Conservation (phyloP, 306 rosid genomes). For the Argentina anserina region DNA sequence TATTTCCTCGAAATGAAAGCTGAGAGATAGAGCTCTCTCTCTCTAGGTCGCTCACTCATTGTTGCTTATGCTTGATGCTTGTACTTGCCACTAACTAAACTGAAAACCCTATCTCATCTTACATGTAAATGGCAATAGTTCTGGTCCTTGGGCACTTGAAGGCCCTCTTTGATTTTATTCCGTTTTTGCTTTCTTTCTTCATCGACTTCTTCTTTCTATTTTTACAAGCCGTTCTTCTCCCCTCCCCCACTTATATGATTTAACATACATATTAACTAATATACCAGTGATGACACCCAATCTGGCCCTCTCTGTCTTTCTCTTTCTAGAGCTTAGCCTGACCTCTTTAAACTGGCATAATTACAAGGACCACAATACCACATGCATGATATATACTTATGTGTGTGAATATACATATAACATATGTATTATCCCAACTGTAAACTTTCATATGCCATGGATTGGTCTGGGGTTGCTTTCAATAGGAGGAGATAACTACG, state of each 20-base stretch:
- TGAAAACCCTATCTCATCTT: slow-evolving; percentile 13
- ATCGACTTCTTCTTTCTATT: slow-evolving; percentile 47
- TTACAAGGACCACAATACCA: slow-evolving; percentile 65
- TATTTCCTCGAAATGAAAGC: slow-evolving; percentile 6
- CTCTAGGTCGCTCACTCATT: slow-evolving; percentile 10
- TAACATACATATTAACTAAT: not conserved
- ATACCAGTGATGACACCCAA: not conserved
- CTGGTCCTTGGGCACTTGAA: slow-evolving; percentile 48
- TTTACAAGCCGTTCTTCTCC: slow-evolving; percentile 65
- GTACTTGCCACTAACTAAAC: slow-evolving; percentile 34
- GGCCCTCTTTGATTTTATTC: slow-evolving; percentile 26
- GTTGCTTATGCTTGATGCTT: slow-evolving; percentile 48
- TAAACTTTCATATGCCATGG: slow-evolving; percentile 37
- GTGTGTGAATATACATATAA: not conserved
- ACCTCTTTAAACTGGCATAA: slow-evolving; percentile 60
- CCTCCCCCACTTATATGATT: slow-evolving; percentile 32
- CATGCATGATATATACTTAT: not conserved
- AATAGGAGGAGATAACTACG: slow-evolving; percentile 65
- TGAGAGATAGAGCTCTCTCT: slow-evolving; percentile 2
- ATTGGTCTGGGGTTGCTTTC: slow-evolving; percentile 78
- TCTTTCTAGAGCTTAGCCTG: slow-evolving; percentile 14
- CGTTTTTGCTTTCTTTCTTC: slow-evolving; percentile 6
- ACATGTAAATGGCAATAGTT: slow-evolving; percentile 42
- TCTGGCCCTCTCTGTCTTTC: slow-evolving; percentile 13
- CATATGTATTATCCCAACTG: not conserved